These are phyloP conservation scores for Novymonas esmeraldas DNA, from an alignment of 208 protist species.

Conservation along the genomic window DNA sequence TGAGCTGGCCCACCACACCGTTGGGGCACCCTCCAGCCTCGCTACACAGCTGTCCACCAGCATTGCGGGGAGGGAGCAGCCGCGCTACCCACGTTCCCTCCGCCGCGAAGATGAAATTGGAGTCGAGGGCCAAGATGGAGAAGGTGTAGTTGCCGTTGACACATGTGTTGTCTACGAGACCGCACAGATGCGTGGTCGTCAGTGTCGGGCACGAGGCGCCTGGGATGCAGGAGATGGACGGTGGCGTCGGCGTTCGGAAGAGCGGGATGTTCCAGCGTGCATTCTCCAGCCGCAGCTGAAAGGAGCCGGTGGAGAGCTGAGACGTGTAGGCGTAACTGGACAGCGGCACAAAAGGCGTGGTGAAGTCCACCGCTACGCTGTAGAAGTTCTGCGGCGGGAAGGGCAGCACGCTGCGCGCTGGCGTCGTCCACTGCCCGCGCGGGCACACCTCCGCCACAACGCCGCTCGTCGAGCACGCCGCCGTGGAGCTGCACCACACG, in stretches of 20 bases:
- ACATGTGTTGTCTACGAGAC: constrained; percentile 20
- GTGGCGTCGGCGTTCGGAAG: not conserved
- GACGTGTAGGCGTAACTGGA: not conserved
- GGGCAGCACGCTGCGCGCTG: not conserved
- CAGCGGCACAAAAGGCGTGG: not conserved
- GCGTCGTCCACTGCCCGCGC: constrained; percentile 18
- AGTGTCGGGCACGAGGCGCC: constrained; percentile 1
- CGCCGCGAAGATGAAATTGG: not conserved
- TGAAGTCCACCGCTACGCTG: constrained; percentile 6
- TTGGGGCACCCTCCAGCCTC: not conserved
- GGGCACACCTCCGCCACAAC: constrained; percentile 22
- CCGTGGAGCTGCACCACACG: constrained; percentile 27
- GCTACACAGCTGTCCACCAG: not conserved
- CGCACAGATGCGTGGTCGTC: not conserved
- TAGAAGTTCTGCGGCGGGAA: constrained; percentile 19
- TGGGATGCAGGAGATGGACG: not conserved
- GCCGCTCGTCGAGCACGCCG: constrained; percentile 8
- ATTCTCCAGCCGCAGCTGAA: not conserved
- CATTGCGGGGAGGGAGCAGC: not conserved
- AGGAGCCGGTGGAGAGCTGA: not conserved
- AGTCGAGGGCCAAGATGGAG: constrained; percentile 31
- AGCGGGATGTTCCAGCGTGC: not conserved
- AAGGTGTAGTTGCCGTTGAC: constrained; percentile 35
- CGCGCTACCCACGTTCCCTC: not conserved
- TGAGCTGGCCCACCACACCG: not conserved